Conservation (phyloP, 441 rosid genomes). For the Euphorbia corollata region DNA sequence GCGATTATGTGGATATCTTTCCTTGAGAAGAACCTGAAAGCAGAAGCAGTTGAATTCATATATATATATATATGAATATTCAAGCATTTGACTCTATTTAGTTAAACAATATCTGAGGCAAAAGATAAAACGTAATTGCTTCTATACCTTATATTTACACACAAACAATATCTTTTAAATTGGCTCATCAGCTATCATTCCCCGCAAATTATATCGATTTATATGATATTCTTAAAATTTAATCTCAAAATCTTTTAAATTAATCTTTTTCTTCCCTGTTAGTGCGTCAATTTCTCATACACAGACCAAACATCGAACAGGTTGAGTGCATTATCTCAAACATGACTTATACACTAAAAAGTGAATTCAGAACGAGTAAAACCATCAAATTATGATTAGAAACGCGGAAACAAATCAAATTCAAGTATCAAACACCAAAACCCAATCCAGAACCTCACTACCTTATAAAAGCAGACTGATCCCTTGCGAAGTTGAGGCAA, state of each 20-base stretch:
- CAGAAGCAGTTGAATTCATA: constrained; percentile 1
- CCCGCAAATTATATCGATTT: too few species aligned
- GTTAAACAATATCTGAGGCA: background rate
- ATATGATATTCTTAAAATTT: too few species aligned
- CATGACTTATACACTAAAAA: background rate
- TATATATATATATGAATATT: background rate
- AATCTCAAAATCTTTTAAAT: background rate
- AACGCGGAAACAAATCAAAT: background rate
- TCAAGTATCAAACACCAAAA: background rate
- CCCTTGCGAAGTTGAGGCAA: constrained; percentile 68
- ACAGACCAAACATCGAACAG: constrained; percentile 29
- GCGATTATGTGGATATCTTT: constrained; percentile 50
- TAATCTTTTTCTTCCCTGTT: background rate
- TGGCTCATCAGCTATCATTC: too few species aligned
- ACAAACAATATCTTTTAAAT: too few species aligned
- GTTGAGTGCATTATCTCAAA: constrained; percentile 21
- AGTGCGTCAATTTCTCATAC: background rate
- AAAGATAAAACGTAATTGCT: background rate
- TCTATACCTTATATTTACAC: too few species aligned
- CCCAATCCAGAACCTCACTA: constrained; percentile 15
- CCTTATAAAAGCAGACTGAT: constrained; percentile 57
- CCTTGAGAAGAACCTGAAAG: constrained; percentile 52
- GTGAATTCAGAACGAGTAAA: background rate
- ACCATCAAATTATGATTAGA: background rate
- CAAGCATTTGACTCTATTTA: background rate